These are phyloP conservation scores for Phaseolus lunatus DNA, from an alignment of 306 rosid genomes.

Conservation along the genomic window DNA sequence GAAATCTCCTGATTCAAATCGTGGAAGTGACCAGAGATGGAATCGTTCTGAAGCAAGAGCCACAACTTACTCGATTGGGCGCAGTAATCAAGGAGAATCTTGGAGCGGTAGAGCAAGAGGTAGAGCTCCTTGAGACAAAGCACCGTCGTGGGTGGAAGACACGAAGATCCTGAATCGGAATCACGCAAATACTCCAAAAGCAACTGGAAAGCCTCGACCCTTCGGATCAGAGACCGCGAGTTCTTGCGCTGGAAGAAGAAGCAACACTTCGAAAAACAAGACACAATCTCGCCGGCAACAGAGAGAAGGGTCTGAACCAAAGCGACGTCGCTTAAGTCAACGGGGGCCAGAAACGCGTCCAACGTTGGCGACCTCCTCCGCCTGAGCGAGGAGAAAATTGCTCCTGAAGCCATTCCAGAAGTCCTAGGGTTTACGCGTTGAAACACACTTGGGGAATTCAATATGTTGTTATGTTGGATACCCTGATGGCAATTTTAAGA, in stretches of 20 bases:
- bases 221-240: conserved; percentile 73
- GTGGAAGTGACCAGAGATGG: conserved; percentile 91
- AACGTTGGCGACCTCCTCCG: conserved; percentile 90
- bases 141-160: conserved; percentile 66
- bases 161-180: conserved; percentile 49
- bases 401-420: conserved; percentile 77
- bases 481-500: conserved; percentile 10
- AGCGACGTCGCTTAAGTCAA: conserved; percentile 72
- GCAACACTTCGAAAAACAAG: conserved; percentile 58
- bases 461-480: not conserved
- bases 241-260: conserved; percentile 77
- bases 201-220: conserved; percentile 66
- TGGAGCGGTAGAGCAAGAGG: conserved; percentile 77
- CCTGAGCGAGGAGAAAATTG: conserved; percentile 83
- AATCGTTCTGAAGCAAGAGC: conserved; percentile 89
- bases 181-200: conserved; percentile 74
- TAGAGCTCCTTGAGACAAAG: conserved; percentile 89
- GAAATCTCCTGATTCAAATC: conserved; percentile 89
- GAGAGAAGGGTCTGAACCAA: conserved; percentile 70
- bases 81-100: conserved; percentile 89
- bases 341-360: conserved; percentile 92
- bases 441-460: not conserved
- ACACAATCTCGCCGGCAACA: conserved; percentile 63
- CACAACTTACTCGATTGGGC: conserved; percentile 85
- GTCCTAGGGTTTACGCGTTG: conserved; percentile 38